These are phyloP conservation scores for Penicillium sumatraense DNA, from an alignment of 2,329 filamentous ascomycete genomes.

Conservation along the genomic window DNA sequence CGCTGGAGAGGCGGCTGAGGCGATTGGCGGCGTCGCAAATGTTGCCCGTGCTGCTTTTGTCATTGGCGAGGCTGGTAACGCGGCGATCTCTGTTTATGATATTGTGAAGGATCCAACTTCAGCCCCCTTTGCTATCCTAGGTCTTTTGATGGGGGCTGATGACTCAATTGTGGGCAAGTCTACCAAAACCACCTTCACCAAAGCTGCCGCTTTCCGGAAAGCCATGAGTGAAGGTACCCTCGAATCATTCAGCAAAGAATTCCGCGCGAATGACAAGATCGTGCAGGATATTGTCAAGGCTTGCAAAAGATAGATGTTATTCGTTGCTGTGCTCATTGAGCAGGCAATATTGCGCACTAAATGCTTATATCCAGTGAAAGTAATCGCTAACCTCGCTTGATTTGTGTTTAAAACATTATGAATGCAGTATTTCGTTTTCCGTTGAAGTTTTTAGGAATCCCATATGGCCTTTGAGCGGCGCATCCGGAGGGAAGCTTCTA, in stretches of 20 bases:
- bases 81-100: conserved; percentile 13
- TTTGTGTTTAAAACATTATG: no score
- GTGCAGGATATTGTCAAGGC: neutral
- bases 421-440: no score
- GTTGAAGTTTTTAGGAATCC: no score
- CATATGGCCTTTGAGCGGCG: no score
- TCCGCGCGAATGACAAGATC: neutral
- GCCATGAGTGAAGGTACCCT: neutral
- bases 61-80: conserved; percentile 6
- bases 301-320: no score
- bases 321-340: no score
- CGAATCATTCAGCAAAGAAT: neutral
- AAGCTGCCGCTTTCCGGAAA: neutral
- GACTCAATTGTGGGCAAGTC: neutral
- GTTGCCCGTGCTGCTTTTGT: conserved; percentile 10
- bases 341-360: no score
- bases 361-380: no score
- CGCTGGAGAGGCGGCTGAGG: conserved; percentile 4
- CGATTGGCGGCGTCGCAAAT: conserved; percentile 4
- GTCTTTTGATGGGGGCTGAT: neutral
- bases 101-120: conserved; percentile 15
- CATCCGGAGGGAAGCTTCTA: no score
- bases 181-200: neutral
- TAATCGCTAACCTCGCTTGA: no score
- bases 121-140: neutral